Conservation (phyloP, 257 asterid genomes). For the Galeopsis tetrahit region DNA sequence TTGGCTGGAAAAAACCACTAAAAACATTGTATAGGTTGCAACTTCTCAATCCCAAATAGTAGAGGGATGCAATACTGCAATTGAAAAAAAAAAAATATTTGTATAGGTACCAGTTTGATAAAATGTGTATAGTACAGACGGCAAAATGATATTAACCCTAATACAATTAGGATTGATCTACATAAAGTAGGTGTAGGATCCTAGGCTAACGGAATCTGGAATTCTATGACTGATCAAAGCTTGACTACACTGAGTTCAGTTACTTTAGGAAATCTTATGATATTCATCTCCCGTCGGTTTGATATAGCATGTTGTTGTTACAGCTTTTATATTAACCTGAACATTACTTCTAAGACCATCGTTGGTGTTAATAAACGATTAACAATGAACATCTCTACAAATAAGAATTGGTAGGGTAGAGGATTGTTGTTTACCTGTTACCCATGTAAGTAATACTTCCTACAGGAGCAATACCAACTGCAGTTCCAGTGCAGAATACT, state of each 20-base stretch:
- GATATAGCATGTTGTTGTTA: neutral
- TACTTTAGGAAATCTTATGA: neutral
- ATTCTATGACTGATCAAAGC: neutral
- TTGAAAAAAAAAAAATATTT: too few relatives aligned
- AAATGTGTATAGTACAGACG: too few relatives aligned
- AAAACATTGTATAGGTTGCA: too few relatives aligned
- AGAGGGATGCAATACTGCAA: too few relatives aligned
- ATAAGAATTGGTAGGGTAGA: neutral
- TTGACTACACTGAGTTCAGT: neutral
- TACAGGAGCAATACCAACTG: constrained; percentile 82
- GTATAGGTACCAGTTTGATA: too few relatives aligned
- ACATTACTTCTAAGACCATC: constrained; percentile 10
- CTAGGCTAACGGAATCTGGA: neutral
- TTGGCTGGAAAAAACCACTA: too few relatives aligned
- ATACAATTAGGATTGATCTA: too few relatives aligned
- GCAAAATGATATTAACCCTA: too few relatives aligned
- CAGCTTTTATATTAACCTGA: neutral
- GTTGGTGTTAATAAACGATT: neutral
- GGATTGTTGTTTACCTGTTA: constrained; percentile 49
- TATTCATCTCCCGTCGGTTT: neutral
- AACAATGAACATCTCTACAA: neutral
- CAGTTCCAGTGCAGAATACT: constrained; percentile 95
- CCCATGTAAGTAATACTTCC: constrained; percentile 73
- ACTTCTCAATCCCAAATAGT: too few relatives aligned
- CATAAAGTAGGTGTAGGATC: neutral